phyloP scores from a whole-genome alignment of 495 filamentous ascomycete genomes.

The Penicillium bialowiezense region DNA sequence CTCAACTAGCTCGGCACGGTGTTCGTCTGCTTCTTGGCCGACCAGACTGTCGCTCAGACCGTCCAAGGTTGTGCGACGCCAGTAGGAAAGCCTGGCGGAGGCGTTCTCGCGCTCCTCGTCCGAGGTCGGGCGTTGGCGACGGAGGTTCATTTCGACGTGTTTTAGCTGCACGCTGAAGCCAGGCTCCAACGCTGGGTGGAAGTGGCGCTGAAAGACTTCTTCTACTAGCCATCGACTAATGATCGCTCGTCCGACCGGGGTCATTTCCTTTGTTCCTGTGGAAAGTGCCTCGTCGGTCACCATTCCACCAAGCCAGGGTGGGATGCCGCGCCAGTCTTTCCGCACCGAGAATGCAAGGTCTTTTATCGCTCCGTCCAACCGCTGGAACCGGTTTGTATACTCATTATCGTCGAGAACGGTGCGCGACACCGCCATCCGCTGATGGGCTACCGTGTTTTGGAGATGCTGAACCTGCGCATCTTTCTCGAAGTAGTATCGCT shows the following conservation, averaged over 20 bases:
- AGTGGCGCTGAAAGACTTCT: conserved; percentile 84
- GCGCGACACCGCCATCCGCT: conserved; percentile 88
- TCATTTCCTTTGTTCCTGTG: conserved; percentile 94
- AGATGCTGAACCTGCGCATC: conserved; percentile 90
- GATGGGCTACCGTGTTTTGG: conserved; percentile 94
- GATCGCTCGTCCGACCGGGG: conserved; percentile 83
- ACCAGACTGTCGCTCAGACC: conserved; percentile 73
- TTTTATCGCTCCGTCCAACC: conserved; percentile 91
- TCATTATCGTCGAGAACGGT: conserved; percentile 96
- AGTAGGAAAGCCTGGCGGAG: conserved; percentile 81
- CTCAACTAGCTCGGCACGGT: conserved; percentile 64
- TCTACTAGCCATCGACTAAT: conserved; percentile 90
- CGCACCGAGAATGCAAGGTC: conserved; percentile 93
- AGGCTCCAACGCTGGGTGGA: conserved; percentile 82
- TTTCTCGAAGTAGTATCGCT: conserved; percentile 94
- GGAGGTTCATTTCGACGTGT: conserved; percentile 84
- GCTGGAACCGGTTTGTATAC: conserved; percentile 84
- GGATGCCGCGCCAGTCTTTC: conserved; percentile 83
- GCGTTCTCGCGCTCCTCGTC: conserved; percentile 89
- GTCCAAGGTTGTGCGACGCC: conserved; percentile 91
- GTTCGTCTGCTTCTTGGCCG: conserved; percentile 59
- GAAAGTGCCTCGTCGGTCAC: conserved; percentile 81
- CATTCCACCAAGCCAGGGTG: conserved; percentile 69
- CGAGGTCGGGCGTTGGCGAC: conserved; percentile 63
- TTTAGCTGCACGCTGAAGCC: conserved; percentile 76